phyloP scores from a whole-genome alignment of 2,329 filamentous ascomycete species.

The Scytalidium sp. region DNA sequence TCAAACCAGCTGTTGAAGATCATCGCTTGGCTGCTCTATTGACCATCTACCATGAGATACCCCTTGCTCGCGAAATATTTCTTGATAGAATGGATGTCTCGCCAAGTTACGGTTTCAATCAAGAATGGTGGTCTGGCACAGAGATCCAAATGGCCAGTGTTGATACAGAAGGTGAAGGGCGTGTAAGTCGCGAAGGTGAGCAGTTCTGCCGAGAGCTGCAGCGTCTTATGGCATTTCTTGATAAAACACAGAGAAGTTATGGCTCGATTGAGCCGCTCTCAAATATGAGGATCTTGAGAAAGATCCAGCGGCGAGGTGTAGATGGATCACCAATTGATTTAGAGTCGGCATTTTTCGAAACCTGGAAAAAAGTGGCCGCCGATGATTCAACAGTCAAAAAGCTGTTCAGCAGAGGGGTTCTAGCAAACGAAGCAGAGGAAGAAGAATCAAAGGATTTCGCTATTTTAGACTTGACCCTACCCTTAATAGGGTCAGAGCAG shows the following conservation, averaged over 20 bases:
- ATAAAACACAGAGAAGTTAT: conserved; percentile 57
- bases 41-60: conserved; percentile 59
- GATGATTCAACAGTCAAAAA: conserved; percentile 5
- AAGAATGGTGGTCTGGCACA: conserved; percentile 61
- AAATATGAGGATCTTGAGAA: conserved; percentile 19
- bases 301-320: conserved; percentile 30
- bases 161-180: conserved; percentile 9
- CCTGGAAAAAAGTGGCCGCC: conserved; percentile 16
- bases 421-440: conserved; percentile 11
- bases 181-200: conserved; percentile 23
- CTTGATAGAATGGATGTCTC: conserved; percentile 40
- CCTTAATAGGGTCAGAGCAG: conserved; percentile 16
- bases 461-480: conserved; percentile 25
- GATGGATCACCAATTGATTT: conserved; percentile 41
- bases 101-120: conserved; percentile 50
- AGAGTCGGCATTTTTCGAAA: conserved; percentile 20
- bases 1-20: conserved; percentile 38
- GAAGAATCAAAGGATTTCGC: conserved; percentile 21
- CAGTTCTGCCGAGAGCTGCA: conserved; percentile 54
- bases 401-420: conserved; percentile 24
- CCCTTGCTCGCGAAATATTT: conserved; percentile 53
- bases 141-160: conserved; percentile 34
- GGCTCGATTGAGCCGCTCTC: conserved; percentile 50
- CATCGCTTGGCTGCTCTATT: conserved; percentile 48
- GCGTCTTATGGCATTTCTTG: conserved; percentile 61